These are phyloP conservation scores for Amauroascus niger DNA, from an alignment of 2,329 filamentous ascomycete species.

Conservation along the genomic window DNA sequence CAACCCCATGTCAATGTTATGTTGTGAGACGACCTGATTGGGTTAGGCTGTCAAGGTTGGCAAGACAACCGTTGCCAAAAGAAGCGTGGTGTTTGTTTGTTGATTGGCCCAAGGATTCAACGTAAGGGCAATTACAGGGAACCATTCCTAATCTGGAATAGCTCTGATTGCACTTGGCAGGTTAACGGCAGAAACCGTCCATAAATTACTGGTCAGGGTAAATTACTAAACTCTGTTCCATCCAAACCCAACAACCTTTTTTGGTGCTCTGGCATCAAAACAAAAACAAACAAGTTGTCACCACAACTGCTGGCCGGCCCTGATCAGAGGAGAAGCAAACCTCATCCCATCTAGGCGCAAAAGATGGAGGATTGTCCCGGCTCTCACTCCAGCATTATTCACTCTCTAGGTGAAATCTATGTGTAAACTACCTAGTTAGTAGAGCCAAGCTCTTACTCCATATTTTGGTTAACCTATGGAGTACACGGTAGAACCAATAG, in stretches of 20 bases:
- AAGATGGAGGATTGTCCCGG: no score
- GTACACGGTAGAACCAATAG: no score
- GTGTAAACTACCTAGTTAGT: no score
- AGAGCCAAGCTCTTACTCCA: no score
- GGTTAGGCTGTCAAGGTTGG: slow-evolving; percentile 31
- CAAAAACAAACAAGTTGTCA: slow-evolving; percentile 7
- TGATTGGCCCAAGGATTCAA: background rate
- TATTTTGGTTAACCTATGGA: no score
- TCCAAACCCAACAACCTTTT: slow-evolving; percentile 1
- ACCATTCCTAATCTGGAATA: background rate
- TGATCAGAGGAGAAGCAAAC: background rate
- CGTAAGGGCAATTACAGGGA: background rate
- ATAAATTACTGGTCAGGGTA: background rate
- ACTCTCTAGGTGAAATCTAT: no score
- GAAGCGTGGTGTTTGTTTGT: background rate
- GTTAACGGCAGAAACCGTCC: background rate
- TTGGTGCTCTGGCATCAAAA: slow-evolving; percentile 2
- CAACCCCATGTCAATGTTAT: slow-evolving; percentile 32
- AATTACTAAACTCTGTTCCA: background rate
- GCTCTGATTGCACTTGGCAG: background rate
- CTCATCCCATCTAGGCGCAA: no score
- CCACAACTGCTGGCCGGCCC: background rate
- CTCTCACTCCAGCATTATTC: no score
- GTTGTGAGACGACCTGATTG: slow-evolving; percentile 28
- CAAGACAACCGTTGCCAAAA: slow-evolving; percentile 28